A percentile compares a stretch with the other conserved stretches of the same genome.
These are phyloP conservation scores for Heterobasidion annosum DNA, from an alignment of 1,284 basidiomycete genomes.

Conservation along the genomic window DNA sequence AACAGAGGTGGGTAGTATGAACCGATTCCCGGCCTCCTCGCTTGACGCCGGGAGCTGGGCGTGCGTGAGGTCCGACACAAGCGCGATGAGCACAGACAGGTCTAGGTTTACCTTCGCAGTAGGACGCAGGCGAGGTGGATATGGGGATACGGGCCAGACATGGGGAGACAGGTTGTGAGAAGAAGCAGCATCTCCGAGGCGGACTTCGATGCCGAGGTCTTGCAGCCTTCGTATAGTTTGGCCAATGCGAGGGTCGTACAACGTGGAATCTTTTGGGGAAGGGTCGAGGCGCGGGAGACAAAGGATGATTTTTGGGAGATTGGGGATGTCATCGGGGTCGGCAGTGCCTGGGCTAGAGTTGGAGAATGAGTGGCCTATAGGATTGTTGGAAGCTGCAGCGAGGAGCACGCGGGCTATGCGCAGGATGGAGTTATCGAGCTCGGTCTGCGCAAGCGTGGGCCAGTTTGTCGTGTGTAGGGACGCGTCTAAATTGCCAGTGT, in stretches of 20 bases:
- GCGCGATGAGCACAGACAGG: conserved; percentile 72
- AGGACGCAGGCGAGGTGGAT: conserved; percentile 26
- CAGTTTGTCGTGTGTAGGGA: not conserved
- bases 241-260: conserved; percentile 49
- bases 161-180: conserved; percentile 9
- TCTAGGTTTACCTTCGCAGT: conserved; percentile 67
- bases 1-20: conserved; percentile 42
- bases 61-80: conserved; percentile 78
- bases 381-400: conserved; percentile 40
- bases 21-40: conserved; percentile 54
- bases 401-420: conserved; percentile 54
- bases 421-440: conserved; percentile 66
- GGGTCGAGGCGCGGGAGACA: conserved; percentile 65
- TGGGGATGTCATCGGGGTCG: conserved; percentile 12
- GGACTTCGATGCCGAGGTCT: conserved; percentile 56
- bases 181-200: conserved; percentile 50
- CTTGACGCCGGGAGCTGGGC: conserved; percentile 48
- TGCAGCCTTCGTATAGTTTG: conserved; percentile 47
- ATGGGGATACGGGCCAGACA: conserved; percentile 9
- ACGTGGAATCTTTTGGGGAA: conserved; percentile 24
- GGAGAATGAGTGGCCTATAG: not conserved
- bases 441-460: conserved; percentile 33
- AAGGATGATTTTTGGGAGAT: conserved; percentile 36
- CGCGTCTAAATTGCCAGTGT: conserved; percentile 29
- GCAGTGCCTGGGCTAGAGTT: conserved; percentile 31